These are phyloP conservation scores for Sorghum bicolor DNA, from an alignment of 176 grass and related monocot species.

Conservation along the genomic window Sorghum_bicolor_NCBIv3 NC_012874.2:58001-58500, in stretches of 20 bases:
- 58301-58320: constrained; percentile 43
- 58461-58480: neutral
- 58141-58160: constrained; percentile 41
- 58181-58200: constrained; percentile 61
- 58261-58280: neutral
- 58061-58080: neutral
- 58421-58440: neutral
- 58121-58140: constrained; percentile 48
- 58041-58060: neutral
- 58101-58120: constrained; percentile 44
- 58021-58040: neutral
- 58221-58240: neutral
- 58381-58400: neutral
- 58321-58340: neutral
- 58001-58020: neutral
- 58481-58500: neutral
- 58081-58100: constrained; percentile 58
- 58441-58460: neutral
- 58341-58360: neutral
- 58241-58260: constrained; percentile 16
- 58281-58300: neutral
- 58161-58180: constrained; percentile 35
- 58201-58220: constrained; percentile 26
- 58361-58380: neutral
- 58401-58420: neutral